Base-by-base conservation (phyloP, 2,329 filamentous ascomycete species). In the Chaetomiaceae sp. region DNA sequence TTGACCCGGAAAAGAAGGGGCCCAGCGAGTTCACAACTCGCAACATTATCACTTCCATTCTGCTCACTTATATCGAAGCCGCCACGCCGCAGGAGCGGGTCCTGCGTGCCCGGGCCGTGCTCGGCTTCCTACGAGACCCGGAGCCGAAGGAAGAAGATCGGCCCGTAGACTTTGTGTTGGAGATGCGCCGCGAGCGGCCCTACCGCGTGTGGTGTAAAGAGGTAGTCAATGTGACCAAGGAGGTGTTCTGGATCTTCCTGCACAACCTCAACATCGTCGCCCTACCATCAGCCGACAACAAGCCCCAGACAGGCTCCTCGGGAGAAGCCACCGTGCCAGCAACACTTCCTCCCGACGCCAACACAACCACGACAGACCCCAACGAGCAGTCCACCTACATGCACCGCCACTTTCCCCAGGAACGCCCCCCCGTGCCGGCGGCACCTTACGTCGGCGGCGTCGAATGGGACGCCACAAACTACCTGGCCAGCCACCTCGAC, bases 191-290 rank as follows among this genome's bases (percentile, higher is more conserved):
- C 32, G 82, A 90, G 45, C 82, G 92, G 0, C 92, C 92, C 0
- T 99, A 96, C 69, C 87, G 90, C 30, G 81, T 95, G 2, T 99
- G 92, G 92, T 90, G 86, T 71, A 94, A 91, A 69, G 94, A 99
- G 71, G 84, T 92, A 16, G 85, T 86, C 55, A 91, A 88, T 63
- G 92, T 97, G 43, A 96, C 91, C 37, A 96, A 96, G 69, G 92
- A 99, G 69, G 92, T 97, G 25, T 99, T 99, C 68, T 99, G 92
- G 92, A 97, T 97, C 67, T 99, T 97, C 73, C 78, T 97, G 49
- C 92, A 97, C 70, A 88, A 95, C 62, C 77, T 95, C 53, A 97
- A 97, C 64, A 85, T 96, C 41, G 80, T 97, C 33, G 79, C 89
- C 20, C 70, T 88, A 30, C 81, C 85, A 1, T 64, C 71, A 2